Base-by-base conservation (phyloP, 1,284 basidiomycete species). In the Trichosporon coremiiforme region DNA sequence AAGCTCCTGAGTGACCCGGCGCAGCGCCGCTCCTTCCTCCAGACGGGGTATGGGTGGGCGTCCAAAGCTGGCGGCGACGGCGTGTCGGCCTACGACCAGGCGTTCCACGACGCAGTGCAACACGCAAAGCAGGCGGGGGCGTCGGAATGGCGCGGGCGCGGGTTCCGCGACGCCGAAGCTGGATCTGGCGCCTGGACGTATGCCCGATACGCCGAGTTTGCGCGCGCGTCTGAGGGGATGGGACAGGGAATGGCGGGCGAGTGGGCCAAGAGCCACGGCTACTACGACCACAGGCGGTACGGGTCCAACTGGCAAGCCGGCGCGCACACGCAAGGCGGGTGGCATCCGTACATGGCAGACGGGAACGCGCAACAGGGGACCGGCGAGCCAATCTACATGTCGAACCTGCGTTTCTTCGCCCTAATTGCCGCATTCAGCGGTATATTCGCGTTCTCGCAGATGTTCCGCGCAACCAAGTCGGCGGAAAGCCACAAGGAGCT, bases 1-100 rank as follows among this genome's bases (percentile, higher is more conserved):
- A 82, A 75, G 38, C 75, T 84, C 13, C 76, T 84, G 12, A 80
- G 79, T 1, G 67, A 75, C 3, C 72, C 77, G 0, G 70, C 74
- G 4, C 72, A 75, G 1, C 75, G 81, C 65, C 68, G 67, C n/a
- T 53, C 70, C 2, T 84, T 80, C 73, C 73, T 81, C 3, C 75
- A 77, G 47, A 79, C 78, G 4, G 81, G 81, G 3, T 77, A 79
- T 50, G 83, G 83, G 7, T 84, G 83, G 83, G 65, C 41, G 10
- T 63, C 41, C 4, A 45, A 45, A 15, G 17, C 17, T 22, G 55
- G 47, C 4, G 33, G n/a, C 13, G 62, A 65, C 22, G 33, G 64
- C 22, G 66, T 74, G 9, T 53, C 67, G 2, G 36, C 69, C 0
- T 15, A 66, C 12, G 78, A 79, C 64, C 75, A 68, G 6, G 70